Evolutionary conservation across 2,329 filamentous ascomycete genomes (phyloP), one percentile per base, ranked within the genome.

Genomic region (Aspergillus amoenus): DNA sequence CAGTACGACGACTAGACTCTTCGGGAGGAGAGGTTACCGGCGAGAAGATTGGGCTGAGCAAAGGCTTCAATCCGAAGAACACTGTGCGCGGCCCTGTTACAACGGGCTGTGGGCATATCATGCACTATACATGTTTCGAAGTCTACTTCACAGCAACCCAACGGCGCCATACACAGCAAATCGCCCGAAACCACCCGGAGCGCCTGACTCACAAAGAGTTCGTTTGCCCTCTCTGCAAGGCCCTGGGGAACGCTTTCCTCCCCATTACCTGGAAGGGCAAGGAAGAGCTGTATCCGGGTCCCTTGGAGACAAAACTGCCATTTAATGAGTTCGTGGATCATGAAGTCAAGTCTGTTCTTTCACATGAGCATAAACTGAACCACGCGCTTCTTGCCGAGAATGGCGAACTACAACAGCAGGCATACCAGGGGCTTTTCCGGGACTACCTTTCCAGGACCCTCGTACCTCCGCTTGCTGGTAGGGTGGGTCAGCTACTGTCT

Each of bases 51-150:
- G 87, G 87, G 5, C 84, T 99, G 47, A 93, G 93, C 32, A 95
- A 93, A 73, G 94, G 94, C 0, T 99, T 96, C 68, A 88, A 91
- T 3, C 81, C 86, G 6, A 79, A 82, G 9, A 81, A 86, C 41
- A 86, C 86, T 34, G 81, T 83, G 27, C 80, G 84, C 17, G 94
- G 93, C 0, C 90, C 93, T 0, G 88, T 97, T 2, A 90, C 93
- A 11, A 90, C 90, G 37, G 91, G 93, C 9, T 99, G 94, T 73
- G 94, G 94, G 3, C 94, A 99, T 73, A 95, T 99, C 68, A 99
- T 99, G 94, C 94, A 99, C 73, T 97, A 90, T 72, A 87, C 85
- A 64, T 99, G 94, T 76, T 99, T 99, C 70, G 92, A 97, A 68
- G 85, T 89, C 41, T 99, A 97, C 69, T 89, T 91, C 63, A 85